A percentile compares a stretch with the other conserved stretches of the same genome.
phyloP scores from a whole-genome alignment of 495 filamentous ascomycete genomes.

The Daldinia caldariorum region DNA sequence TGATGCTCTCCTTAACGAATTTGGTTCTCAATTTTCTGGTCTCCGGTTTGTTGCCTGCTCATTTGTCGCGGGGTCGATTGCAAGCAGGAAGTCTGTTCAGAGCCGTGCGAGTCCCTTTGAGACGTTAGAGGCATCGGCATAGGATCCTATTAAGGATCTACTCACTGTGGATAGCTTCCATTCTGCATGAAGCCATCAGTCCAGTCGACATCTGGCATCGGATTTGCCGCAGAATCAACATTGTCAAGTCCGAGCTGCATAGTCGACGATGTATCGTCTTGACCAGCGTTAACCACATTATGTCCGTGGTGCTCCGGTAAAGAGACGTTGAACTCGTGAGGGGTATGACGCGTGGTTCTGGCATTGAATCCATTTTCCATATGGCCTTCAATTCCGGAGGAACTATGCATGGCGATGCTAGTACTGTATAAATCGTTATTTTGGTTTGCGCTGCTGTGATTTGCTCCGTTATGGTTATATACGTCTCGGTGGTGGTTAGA shows the following conservation, averaged over 20 bases:
- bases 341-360: background rate
- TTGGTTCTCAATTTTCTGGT: background rate
- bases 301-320: constrained; percentile 10
- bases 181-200: constrained; percentile 11
- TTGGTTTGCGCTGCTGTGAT: background rate
- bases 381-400: constrained; percentile 15
- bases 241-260: constrained; percentile 19
- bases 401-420: background rate
- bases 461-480: background rate
- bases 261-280: constrained; percentile 15
- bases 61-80: background rate
- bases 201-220: constrained; percentile 19
- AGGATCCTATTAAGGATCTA: background rate
- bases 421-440: constrained; percentile 12
- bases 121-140: background rate
- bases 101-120: background rate
- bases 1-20: background rate
- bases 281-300: constrained; percentile 7
- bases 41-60: background rate
- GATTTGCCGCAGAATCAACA: background rate
- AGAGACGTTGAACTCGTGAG: constrained; percentile 6
- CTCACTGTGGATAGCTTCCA: constrained; percentile 16
- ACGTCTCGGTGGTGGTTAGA: constrained; percentile 7
- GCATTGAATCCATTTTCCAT: constrained; percentile 7
- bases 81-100: background rate